Base-by-base conservation (phyloP, 139 green algal species). In the Haematococcus lacustris region DNA sequence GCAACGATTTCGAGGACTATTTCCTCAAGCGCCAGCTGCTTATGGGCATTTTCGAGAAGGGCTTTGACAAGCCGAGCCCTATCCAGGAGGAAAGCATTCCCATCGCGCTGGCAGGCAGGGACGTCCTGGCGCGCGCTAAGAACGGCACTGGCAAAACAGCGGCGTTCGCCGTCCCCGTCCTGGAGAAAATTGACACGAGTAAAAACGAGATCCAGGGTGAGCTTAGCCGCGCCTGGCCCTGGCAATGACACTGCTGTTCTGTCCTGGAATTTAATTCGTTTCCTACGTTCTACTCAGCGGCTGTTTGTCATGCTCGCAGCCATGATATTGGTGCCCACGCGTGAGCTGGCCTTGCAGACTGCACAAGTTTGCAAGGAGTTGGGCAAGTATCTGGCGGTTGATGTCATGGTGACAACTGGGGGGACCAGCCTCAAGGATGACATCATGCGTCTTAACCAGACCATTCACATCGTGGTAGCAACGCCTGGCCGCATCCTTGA, bases 11-110 rank as follows among this genome's bases (percentile, higher is more conserved):
- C 75, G 96, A 99, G 83, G 96, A 99, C 83, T 99, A 98, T 75
- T 97, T 97, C 73, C 83, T 99, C 39, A 98, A 99, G 80, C 80
- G 95, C 2, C 86, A 89, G 76, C 89, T 99, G 61, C 88, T 99
- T 4, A 98, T 98, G 93, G 96, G 96, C 67, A 99, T 99, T 78
- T 99, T 98, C 77, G 96, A 99, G 85, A 98, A 98, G 75, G 94
- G 94, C 30, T 98, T 98, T 76, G 94, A 98, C 72, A 87, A 87
- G 74, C 92, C 92, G n/a, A 91, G 81, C 35, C 92, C 92, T 33
- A 97, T 97, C 70, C 92, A 95, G 66, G 94, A 99, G 75, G 96
- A 99, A 81, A 92, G 80, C 79, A 99, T 99, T 61, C 96, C 96
- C 23, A 98, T 99, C 73, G 96, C 95, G 21, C 80, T 99, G 37